Evolutionary conservation across 768 basidiomycete genomes (phyloP).

Genomic region (Lanmaoa pseudosensibilis): DNA sequence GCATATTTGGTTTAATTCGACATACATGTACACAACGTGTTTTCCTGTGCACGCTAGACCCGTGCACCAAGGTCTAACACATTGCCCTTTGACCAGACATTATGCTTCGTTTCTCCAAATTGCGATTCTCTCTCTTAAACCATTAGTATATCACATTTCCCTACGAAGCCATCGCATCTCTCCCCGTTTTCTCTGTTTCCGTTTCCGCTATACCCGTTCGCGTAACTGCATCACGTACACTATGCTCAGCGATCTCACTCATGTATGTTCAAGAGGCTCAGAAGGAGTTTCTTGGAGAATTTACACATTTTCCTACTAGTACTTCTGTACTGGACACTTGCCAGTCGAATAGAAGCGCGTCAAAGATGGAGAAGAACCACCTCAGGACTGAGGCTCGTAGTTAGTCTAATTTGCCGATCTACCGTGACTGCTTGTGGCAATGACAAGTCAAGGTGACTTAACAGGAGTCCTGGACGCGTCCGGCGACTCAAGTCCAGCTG

Average conservation of each 20-base stretch:
- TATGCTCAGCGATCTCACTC: constrained; percentile 32
- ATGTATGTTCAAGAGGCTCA: constrained; percentile 26
- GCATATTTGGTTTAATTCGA: constrained; percentile 21
- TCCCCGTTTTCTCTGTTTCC: constrained; percentile 2
- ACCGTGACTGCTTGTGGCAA: too few species aligned
- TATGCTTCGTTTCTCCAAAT: constrained; percentile 9
- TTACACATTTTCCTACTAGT: too few species aligned
- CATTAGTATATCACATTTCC: constrained; percentile 18
- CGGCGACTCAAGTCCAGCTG: too few species aligned
- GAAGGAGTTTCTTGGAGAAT: constrained; percentile 14
- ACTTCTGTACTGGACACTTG: too few species aligned
- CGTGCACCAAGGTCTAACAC: constrained; percentile 10
- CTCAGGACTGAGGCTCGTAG: too few species aligned
- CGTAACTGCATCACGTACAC: constrained; percentile 1
- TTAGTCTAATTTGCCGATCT: too few species aligned
- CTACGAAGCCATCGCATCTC: constrained; percentile 19
- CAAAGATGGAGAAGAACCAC: too few species aligned
- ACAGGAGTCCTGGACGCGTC: too few species aligned
- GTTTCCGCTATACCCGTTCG: constrained; percentile 20
- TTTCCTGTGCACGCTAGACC: constrained; percentile 16
- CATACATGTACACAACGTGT: constrained; percentile 25
- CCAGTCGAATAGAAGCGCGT: too few species aligned
- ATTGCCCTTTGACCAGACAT: constrained; percentile 8
- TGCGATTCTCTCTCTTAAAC: constrained; percentile 7
- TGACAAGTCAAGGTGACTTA: too few species aligned